Base-by-base conservation (phyloP, 2,329 filamentous ascomycete genomes). In the Trichoderma citrinoviride region DNA sequence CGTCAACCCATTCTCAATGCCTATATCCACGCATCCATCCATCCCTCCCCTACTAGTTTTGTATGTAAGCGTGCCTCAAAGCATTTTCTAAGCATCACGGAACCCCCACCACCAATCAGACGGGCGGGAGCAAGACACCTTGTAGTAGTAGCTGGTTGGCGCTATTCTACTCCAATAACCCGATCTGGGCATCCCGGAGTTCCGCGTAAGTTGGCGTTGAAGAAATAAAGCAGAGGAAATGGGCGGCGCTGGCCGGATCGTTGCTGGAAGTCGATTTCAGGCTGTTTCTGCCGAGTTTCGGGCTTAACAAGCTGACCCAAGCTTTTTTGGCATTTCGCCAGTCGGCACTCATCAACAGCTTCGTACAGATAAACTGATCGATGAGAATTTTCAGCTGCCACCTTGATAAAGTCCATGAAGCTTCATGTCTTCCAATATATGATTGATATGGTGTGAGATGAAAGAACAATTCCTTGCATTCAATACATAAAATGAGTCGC, bases 211-310 rank as follows among this genome's bases (percentile, higher is more conserved):
- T 37, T 37, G 33, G 33, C 33, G 33, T 37, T 37, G 33, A 37
- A 14, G 33, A 12, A n/a, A n/a, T n/a, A n/a, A n/a, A n/a, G 12
- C 2, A 37, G 33, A 44, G 17, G 54, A 21, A 43, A 47, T 33
- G 33, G 43, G 43, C 43, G 55, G 55, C 55, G 55, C 55, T 46
- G 55, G 55, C 55, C 55, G 55, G 55, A 58, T 58, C 43, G 41
- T 27, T 40, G 54, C 54, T 27, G 23, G 44, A 43, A 56, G 40
- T 44, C 25, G 44, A 33, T 15, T 57, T 57, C 43, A 57, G 54
- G 54, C 54, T 57, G 46, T 57, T 33, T 15, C 21, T n/a, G 54
- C 41, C 7, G 29, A 8, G 7, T 29, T 8, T 57, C 27, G 12
- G 3, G 15, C 23, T 49, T 29, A 8, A 29, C 2, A 37, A 14